A percentile compares a stretch with the other conserved stretches of the same genome.
phyloP scores from a whole-genome alignment of 1,284 basidiomycete genomes.

The Fomitopsis schrenkii region DNA sequence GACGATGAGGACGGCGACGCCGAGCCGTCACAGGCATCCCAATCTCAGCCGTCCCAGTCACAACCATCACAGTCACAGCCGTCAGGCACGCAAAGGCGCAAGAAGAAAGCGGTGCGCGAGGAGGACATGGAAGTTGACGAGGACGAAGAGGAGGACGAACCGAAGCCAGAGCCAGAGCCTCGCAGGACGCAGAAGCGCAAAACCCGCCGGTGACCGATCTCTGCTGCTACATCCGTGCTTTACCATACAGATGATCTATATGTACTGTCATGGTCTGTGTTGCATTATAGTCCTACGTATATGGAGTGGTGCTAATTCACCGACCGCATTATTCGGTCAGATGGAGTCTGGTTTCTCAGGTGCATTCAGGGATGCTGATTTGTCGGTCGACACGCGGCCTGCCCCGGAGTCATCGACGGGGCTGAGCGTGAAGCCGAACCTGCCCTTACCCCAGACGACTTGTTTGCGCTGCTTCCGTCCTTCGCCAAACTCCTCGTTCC shows the following conservation, averaged over 20 bases:
- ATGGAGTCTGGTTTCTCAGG: neutral
- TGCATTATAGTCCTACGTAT: conserved; percentile 1
- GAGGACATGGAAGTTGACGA: conserved; percentile 31
- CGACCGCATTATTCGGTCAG: neutral
- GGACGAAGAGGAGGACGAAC: conserved; percentile 29
- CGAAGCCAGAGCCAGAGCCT: conserved; percentile 19
- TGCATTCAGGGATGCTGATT: neutral
- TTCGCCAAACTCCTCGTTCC: conserved; percentile 92
- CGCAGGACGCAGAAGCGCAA: conserved; percentile 23
- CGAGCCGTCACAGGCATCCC: conserved; percentile 19
- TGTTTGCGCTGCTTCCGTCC: conserved; percentile 58
- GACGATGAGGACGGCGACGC: conserved; percentile 36
- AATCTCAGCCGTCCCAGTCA: conserved; percentile 23
- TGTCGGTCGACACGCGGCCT: conserved; percentile 35
- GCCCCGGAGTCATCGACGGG: conserved; percentile 29
- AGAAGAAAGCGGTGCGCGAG: conserved; percentile 24
- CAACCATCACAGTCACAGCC: conserved; percentile 14
- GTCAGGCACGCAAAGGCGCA: conserved; percentile 26
- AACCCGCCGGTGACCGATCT: conserved; percentile 13
- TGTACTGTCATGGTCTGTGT: neutral
- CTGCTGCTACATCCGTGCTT: conserved; percentile 6
- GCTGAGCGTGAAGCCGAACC: conserved; percentile 57
- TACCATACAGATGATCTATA: conserved; percentile 3
- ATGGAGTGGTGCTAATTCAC: neutral
- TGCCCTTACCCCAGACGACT: conserved; percentile 71